A percentile compares a stretch with the other conserved stretches of the same genome.
Evolutionary conservation across 192 early-diverging fungal species (phyloP).

Genomic region (Linnemannia hyalina): DNA sequence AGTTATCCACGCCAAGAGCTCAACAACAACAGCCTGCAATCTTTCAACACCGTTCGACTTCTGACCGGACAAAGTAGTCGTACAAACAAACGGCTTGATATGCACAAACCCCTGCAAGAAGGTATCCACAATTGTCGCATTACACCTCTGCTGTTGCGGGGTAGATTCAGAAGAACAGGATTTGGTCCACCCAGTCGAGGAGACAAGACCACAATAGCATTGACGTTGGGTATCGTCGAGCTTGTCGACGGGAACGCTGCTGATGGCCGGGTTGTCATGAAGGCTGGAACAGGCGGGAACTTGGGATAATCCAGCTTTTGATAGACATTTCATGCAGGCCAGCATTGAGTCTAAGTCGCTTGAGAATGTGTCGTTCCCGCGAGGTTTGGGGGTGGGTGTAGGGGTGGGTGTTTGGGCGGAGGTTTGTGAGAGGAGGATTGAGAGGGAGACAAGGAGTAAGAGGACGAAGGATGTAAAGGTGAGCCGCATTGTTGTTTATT

Average conservation of each 20-base stretch:
- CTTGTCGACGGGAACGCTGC: neutral
- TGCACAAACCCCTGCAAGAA: neutral
- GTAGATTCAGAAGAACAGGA: neutral
- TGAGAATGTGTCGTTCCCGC: neutral
- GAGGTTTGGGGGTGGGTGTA: neutral
- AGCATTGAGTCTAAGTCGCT: neutral
- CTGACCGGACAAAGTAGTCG: neutral
- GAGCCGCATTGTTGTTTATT: too few relatives aligned
- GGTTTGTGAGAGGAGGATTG: too few relatives aligned
- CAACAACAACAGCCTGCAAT: neutral
- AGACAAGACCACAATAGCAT: neutral
- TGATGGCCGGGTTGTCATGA: neutral
- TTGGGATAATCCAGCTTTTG: neutral
- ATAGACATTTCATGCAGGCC: slow-evolving; percentile 2
- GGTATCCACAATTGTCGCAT: neutral
- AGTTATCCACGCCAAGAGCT: neutral
- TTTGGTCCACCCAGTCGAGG: neutral
- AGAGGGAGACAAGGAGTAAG: too few relatives aligned
- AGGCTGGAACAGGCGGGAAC: neutral
- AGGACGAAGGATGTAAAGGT: too few relatives aligned
- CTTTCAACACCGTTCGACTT: neutral
- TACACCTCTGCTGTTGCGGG: neutral
- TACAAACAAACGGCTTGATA: neutral
- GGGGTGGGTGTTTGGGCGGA: too few relatives aligned
- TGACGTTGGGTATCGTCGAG: neutral